Percentiles rank a stretch among this genome's conserved stretches.
phyloP scores from a whole-genome alignment of 139 green algal species.

The Haematococcus lacustris region DNA sequence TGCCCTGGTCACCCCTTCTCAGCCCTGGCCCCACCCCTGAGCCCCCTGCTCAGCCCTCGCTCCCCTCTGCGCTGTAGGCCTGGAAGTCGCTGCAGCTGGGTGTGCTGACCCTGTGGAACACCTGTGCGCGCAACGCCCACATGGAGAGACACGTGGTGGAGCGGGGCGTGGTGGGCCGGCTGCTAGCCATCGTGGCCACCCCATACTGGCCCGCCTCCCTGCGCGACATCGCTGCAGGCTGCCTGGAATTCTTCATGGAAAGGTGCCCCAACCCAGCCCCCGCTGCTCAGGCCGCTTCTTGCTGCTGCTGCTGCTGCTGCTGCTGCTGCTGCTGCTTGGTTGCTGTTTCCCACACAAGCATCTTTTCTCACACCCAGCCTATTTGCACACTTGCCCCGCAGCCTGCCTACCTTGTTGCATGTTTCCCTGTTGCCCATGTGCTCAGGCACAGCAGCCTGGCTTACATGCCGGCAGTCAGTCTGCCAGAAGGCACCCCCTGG shows the following conservation, averaged over 20 bases:
- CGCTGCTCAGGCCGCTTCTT: no score
- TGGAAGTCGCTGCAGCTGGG: slow-evolving; percentile 42
- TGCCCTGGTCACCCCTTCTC: no score
- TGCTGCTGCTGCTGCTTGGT: no score
- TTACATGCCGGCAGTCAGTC: neutral
- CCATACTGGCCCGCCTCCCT: slow-evolving; percentile 49
- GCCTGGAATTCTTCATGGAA: slow-evolving; percentile 57
- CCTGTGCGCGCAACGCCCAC: slow-evolving; percentile 26
- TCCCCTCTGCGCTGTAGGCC: no score
- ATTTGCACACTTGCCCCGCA: no score
- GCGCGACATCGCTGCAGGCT: slow-evolving; percentile 47
- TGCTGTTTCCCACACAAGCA: no score
- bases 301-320: no score
- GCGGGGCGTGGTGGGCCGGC: slow-evolving; percentile 24
- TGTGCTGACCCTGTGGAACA: slow-evolving; percentile 51
- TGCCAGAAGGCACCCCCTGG: slow-evolving; percentile 10
- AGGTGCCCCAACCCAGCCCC: slow-evolving; percentile 4
- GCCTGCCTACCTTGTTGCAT: no score
- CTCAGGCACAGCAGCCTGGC: slow-evolving; percentile 9
- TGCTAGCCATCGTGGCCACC: slow-evolving; percentile 39
- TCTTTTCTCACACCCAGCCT: no score
- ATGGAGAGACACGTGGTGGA: slow-evolving; percentile 51
- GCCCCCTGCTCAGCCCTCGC: no score
- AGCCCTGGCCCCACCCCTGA: no score
- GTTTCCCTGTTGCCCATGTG: neutral